Evolutionary conservation across 148 eudicot genomes (phyloP).

Genomic region (Chenopodium album): DNA sequence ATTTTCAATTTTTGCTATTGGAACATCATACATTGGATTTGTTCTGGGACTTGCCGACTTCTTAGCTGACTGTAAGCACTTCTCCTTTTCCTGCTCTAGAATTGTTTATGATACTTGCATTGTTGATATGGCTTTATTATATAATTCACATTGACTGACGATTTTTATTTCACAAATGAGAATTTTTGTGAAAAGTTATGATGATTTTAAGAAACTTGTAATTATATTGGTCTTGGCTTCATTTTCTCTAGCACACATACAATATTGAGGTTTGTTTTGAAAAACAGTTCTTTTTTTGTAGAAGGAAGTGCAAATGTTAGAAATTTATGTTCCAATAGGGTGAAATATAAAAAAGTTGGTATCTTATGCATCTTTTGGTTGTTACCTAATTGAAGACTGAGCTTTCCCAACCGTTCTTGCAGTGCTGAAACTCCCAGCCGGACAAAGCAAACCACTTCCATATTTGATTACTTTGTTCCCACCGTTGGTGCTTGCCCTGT

Average conservation of each 20-base stretch:
- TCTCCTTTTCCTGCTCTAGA: constrained; percentile 9
- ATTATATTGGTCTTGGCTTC: not conserved
- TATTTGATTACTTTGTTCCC: constrained; percentile 76
- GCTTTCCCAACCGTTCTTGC: constrained; percentile 20
- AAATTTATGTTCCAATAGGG: no score
- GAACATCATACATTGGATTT: constrained; percentile 91
- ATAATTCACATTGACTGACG: not conserved
- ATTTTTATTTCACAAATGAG: not conserved
- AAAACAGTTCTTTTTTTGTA: no score
- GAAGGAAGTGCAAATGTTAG: no score
- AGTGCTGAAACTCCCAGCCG: constrained; percentile 84
- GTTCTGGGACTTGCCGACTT: constrained; percentile 90
- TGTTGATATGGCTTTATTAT: not conserved
- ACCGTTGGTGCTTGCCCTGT: constrained; percentile 62
- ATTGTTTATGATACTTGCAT: not conserved
- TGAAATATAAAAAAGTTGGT: no score
- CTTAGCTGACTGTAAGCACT: constrained; percentile 77
- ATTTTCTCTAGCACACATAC: not conserved
- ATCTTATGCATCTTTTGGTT: not conserved
- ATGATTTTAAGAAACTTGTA: not conserved
- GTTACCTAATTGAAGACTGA: not conserved
- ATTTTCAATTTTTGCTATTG: constrained; percentile 86
- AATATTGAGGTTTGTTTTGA: not conserved
- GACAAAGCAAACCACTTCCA: constrained; percentile 63
- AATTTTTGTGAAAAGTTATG: not conserved